A percentile compares a stretch with the other conserved stretches of the same genome.
These are phyloP conservation scores for Senna tora DNA, from an alignment of 306 rosid species.

Conservation along the genomic window DNA sequence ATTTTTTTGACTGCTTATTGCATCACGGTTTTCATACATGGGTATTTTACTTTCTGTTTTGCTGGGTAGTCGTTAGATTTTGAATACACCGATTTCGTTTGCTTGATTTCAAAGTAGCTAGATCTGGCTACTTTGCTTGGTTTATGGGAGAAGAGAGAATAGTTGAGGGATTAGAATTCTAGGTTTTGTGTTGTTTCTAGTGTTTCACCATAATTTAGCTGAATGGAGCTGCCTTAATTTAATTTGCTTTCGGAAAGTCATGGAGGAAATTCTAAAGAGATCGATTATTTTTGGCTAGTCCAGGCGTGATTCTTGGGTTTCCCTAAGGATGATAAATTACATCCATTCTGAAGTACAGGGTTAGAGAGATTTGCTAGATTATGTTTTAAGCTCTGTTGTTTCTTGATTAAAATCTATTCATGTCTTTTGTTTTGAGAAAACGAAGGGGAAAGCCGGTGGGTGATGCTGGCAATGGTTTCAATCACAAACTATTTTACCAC, in stretches of 20 bases:
- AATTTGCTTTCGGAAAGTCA: background rate
- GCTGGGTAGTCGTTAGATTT: background rate
- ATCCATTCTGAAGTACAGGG: background rate
- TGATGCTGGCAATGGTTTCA: background rate
- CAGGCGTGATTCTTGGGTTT: no score
- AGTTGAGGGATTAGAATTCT: background rate
- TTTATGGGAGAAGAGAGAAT: slow-evolving; percentile 19
- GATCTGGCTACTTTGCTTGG: slow-evolving; percentile 35
- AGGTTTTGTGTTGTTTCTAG: background rate
- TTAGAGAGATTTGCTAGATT: background rate
- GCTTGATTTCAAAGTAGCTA: slow-evolving; percentile 27
- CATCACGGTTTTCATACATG: background rate
- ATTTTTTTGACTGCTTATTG: no score
- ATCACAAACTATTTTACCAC: background rate
- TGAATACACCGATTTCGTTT: slow-evolving; percentile 15
- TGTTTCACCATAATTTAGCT: background rate
- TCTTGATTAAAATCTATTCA: background rate
- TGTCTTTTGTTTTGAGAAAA: background rate
- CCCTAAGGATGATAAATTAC: no score
- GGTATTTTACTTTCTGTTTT: slow-evolving; percentile 19
- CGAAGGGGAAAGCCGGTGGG: background rate
- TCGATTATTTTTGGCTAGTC: no score
- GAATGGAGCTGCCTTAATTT: background rate
- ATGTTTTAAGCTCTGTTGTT: background rate
- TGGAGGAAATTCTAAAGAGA: background rate